Evolutionary conservation across 352 stramenopile genomes (phyloP).

Genomic region (Ophiocytium majus): DNA sequence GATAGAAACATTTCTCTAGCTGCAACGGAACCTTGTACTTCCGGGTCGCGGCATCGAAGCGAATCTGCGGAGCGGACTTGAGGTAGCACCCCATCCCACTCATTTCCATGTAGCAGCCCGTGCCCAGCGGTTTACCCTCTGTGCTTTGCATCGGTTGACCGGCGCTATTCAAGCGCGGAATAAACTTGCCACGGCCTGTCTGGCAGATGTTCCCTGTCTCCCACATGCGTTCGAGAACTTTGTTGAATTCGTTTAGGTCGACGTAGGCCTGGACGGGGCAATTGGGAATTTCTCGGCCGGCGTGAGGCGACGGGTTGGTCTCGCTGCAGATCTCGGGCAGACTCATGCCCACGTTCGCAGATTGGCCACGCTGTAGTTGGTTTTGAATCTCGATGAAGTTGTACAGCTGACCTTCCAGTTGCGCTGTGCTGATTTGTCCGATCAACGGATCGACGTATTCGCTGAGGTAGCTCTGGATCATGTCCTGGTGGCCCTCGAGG

Average conservation of each 20-base stretch:
- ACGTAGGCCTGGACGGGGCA: conserved; percentile 1
- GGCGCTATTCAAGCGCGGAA: not conserved
- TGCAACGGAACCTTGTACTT: not conserved
- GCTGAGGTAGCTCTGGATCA: not conserved
- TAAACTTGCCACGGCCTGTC: not conserved
- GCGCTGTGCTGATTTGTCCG: not conserved
- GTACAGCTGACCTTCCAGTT: not conserved
- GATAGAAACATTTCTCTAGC: not conserved
- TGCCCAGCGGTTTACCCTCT: not conserved
- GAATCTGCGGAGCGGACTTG: not conserved
- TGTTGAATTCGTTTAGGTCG: not conserved
- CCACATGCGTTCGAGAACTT: not conserved
- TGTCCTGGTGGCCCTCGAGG: not conserved
- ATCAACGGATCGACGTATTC: conserved; percentile 3
- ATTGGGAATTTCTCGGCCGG: not conserved
- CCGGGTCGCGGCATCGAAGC: not conserved
- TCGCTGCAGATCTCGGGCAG: conserved; percentile 2
- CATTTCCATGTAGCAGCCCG: conserved; percentile 11
- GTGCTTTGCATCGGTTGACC: not conserved
- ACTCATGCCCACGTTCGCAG: not conserved
- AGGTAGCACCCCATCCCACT: not conserved
- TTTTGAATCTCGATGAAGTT: conserved; percentile 10
- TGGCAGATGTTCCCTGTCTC: not conserved
- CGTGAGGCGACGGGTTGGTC: not conserved
- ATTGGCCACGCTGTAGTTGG: not conserved